Base-by-base conservation (phyloP, 345 rosid genomes). In the Dipteronia dyeriana region DNA sequence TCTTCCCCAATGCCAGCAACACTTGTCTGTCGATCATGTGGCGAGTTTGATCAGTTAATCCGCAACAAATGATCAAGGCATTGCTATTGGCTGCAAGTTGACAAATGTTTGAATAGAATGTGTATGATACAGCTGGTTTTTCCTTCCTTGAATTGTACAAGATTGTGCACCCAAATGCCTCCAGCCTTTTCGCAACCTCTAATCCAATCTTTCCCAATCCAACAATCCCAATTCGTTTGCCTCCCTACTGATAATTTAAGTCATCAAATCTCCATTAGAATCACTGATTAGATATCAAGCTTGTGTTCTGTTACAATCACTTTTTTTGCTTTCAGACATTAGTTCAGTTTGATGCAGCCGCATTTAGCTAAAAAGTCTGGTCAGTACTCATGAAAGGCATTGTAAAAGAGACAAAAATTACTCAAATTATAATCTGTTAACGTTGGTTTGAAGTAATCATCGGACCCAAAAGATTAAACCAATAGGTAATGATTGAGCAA, bases 201-300 rank as follows among this genome's bases (percentile, higher is more conserved):
- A 31, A 23, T 56, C 89, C 90, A 19, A 87, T 84, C 41, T 54
- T 82, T 41, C 91, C 90, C 41, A 90, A 23, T 79, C 93, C 90
- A 4, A 89, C 86, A 62, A 86, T 86, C 11, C 90, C 91, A 11
- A 85, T 76, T 45, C 82, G 79, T 80, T 86, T 89, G 43, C 91
- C 87, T 1, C 84, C 54, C 26, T 85, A 17, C 90, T 85, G 86
- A 41, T 47, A 80, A 67, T 67, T 67, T 41, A 65, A 65, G 39
- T 31, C 19, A 34, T 31, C 43, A 65, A 53, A 5, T 53, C 45
- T 16, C 9, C 20, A 34, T 65, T 17, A 34, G n/a, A 16, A 53
- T 4, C 7, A 53, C 57, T 53, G 6, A 7, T 53, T 53, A 53
- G 57, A 16, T 14, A 16, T 14, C 19, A 45, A 45, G 49, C 49